These are phyloP conservation scores for Colletotrichum acutatum DNA, from an alignment of 2,329 filamentous ascomycete species.

Conservation along the genomic window DNA sequence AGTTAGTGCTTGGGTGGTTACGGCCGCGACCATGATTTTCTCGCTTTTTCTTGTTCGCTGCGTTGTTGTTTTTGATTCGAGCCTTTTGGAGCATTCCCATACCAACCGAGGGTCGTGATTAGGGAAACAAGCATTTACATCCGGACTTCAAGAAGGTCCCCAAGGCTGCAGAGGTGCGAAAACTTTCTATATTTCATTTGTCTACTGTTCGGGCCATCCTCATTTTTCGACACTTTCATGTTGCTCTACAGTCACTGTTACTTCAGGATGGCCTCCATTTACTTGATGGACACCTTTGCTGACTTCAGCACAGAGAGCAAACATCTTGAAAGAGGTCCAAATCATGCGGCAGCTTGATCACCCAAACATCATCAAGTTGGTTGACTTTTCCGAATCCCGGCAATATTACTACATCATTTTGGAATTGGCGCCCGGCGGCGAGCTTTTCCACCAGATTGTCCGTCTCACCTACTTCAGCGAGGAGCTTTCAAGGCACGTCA, in stretches of 20 bases:
- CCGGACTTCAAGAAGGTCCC: conserved; percentile 95
- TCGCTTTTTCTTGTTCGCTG: conserved; percentile 38
- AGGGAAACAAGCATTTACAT: conserved; percentile 94
- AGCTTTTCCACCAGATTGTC: conserved; percentile 98
- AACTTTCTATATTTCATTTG: conserved; percentile 50
- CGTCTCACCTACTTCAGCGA: conserved; percentile 99
- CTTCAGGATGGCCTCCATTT: conserved; percentile 35
- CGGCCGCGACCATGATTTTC: conserved; percentile 37
- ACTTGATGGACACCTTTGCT: conserved; percentile 34
- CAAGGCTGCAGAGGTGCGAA: conserved; percentile 96
- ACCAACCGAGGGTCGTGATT: conserved; percentile 65
- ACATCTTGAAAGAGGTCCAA: conserved; percentile 97
- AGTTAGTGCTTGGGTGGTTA: conserved; percentile 55
- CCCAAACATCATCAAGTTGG: conserved; percentile 92
- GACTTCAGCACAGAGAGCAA: conserved; percentile 77
- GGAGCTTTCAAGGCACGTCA: conserved; percentile 92
- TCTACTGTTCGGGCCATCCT: conserved; percentile 43
- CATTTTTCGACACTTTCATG: conserved; percentile 42
- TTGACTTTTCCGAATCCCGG: conserved; percentile 92
- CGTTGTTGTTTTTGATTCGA: conserved; percentile 37
- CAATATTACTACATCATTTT: conserved; percentile 99
- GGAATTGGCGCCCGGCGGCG: conserved; percentile 93
- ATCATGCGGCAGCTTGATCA: conserved; percentile 99
- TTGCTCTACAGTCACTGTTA: conserved; percentile 36
- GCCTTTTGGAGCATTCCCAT: conserved; percentile 44